These are phyloP conservation scores for Aciculosporium take DNA, from an alignment of 2,329 filamentous ascomycete species.

Conservation along the genomic window DNA sequence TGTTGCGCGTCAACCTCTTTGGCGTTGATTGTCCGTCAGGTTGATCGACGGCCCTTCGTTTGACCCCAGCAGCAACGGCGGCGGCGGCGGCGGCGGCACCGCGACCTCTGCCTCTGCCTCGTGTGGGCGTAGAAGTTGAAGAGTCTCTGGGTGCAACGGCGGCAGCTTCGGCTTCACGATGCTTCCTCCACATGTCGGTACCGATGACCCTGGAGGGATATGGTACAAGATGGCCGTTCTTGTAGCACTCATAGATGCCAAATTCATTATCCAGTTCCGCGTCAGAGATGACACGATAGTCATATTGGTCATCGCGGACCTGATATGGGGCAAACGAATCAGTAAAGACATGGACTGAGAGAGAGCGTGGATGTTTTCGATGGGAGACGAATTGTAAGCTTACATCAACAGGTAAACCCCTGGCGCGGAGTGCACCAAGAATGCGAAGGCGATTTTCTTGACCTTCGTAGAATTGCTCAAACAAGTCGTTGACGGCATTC, in stretches of 20 bases:
- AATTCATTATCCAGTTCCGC: constrained; percentile 29
- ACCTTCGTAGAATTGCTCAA: constrained; percentile 29
- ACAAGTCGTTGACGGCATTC: constrained; percentile 25
- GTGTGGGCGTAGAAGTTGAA: constrained; percentile 15
- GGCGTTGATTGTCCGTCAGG: constrained; percentile 33
- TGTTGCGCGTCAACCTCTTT: constrained; percentile 30
- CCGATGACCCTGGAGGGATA: constrained; percentile 29
- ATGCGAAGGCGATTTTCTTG: constrained; percentile 32
- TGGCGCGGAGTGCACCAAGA: constrained; percentile 28
- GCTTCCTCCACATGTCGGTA: constrained; percentile 27
- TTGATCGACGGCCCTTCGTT: constrained; percentile 37
- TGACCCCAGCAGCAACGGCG: constrained; percentile 23
- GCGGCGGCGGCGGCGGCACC: no score
- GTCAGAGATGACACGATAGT: constrained; percentile 30
- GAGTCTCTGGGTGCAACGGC: constrained; percentile 16
- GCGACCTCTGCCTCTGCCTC: constrained; percentile 19
- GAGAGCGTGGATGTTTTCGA: constrained; percentile 2
- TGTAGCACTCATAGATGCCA: constrained; percentile 26
- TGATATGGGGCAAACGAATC: constrained; percentile 10
- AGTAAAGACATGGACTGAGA: constrained; percentile 4
- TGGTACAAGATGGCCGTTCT: constrained; percentile 28
- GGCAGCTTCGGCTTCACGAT: constrained; percentile 23
- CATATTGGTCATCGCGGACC: constrained; percentile 29
- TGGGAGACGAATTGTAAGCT: constrained; percentile 15
- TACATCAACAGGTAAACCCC: constrained; percentile 34